Base-by-base conservation (phyloP, 371 early-diverging fungal species). In the Coemansia sp. region DNA sequence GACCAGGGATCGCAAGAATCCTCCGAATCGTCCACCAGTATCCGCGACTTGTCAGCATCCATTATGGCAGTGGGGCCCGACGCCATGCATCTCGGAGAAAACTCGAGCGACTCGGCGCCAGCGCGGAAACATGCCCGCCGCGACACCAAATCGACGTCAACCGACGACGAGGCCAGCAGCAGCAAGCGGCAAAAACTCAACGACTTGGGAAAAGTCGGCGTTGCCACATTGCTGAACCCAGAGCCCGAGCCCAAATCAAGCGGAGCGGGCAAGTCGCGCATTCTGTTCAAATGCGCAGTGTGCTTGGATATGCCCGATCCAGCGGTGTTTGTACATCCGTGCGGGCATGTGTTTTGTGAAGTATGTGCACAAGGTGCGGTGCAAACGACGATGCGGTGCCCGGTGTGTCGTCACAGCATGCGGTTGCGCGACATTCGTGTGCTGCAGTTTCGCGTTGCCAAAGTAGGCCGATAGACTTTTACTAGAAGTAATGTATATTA, bases 341-440 rank as follows among this genome's bases (percentile, higher is more conserved):
- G 77, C 55, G 77, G 77, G 15, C 77, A 76, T 40, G 71, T 76
- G 3, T 76, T 76, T 29, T 76, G 77, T 44, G 77, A 76, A 36
- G 63, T 58, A 12, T 76, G 77, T 19, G 77, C 72, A 12, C 72
- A 71, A 58, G 65, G 68, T 4, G 71, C 77, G 0, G 68, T 58
- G 4, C 77, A 71, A 56, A 58, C 69, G 3, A 71, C 77, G 0
- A 65, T 58, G 40, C 64, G 68, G 24, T 76, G 76, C 24, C 76
- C 76, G 0, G 76, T 76, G 36, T 76, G 77, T 15, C 71, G 77
- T 13, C 77, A 76, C 49, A 21, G 56, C 53, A 65, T 76, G 63
- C 67, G 72, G 5, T 11, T 58, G n/a, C 57, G 53, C 17, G 69
- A 65, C 24, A 71, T 76, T 8, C 72, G 72, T 12, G 66, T 76